Percentiles rank a stretch among this genome's conserved stretches.
phyloP scores from a whole-genome alignment of 2,329 filamentous ascomycete species.

The Fusarium concolor region DNA sequence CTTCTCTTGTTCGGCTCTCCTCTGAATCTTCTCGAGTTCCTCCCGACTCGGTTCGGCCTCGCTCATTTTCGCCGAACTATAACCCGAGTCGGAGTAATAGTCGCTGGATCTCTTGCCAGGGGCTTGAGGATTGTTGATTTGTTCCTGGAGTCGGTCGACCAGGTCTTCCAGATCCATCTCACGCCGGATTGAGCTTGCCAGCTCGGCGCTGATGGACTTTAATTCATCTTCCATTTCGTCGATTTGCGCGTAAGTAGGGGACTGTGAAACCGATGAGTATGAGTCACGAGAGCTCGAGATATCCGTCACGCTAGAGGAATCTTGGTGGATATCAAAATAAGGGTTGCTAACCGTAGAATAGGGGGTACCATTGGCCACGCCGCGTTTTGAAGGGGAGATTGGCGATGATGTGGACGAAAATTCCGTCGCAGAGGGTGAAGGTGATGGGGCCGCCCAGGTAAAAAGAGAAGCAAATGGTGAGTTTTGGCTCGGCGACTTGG shows the following conservation, averaged over 20 bases:
- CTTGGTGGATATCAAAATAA: constrained; percentile 54
- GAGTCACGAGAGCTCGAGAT: constrained; percentile 63
- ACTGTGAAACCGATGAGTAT: constrained; percentile 62
- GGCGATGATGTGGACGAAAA: constrained; percentile 67
- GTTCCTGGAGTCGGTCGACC: constrained; percentile 86
- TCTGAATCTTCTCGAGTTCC: constrained; percentile 84
- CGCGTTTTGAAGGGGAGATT: constrained; percentile 57
- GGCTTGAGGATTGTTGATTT: constrained; percentile 69
- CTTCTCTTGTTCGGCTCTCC: constrained; percentile 90
- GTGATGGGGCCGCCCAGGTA: constrained; percentile 62
- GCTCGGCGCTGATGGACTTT: constrained; percentile 90
- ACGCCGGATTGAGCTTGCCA: constrained; percentile 90
- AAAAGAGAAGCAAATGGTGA: constrained; percentile 65
- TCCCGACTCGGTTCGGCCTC: constrained; percentile 72
- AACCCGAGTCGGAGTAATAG: constrained; percentile 97
- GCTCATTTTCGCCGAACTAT: constrained; percentile 83
- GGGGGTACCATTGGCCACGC: constrained; percentile 49
- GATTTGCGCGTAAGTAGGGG: constrained; percentile 66
- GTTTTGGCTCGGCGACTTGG: constrained; percentile 63
- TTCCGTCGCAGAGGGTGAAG: constrained; percentile 62
- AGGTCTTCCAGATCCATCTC: constrained; percentile 98
- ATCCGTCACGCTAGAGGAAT: constrained; percentile 52
- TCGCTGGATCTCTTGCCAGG: constrained; percentile 86
- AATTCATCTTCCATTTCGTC: constrained; percentile 95
- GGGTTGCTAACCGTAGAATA: constrained; percentile 43